A percentile compares a stretch with the other conserved stretches of the same genome.
Conservation (phyloP, 2,329 filamentous ascomycete genomes). For the Clonostachys rosea region DNA sequence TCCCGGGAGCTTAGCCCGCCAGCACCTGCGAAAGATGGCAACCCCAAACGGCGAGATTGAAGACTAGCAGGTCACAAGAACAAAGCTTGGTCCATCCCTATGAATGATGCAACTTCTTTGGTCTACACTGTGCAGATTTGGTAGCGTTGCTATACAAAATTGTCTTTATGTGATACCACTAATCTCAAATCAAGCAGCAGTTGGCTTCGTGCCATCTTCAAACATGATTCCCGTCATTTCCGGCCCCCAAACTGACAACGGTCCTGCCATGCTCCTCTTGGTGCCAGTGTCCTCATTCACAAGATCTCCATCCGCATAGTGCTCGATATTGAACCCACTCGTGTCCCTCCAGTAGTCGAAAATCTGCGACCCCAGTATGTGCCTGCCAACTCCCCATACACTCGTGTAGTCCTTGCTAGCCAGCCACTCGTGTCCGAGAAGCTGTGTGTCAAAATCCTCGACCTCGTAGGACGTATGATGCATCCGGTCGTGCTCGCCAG, state of each 20-base stretch:
- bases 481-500: constrained; percentile 3
- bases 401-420: constrained; percentile 42
- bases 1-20: too few relatives aligned
- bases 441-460: constrained; percentile 56
- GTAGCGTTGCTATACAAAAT: too few relatives aligned
- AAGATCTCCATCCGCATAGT: constrained; percentile 59
- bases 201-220: too few relatives aligned
- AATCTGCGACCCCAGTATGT: constrained; percentile 55
- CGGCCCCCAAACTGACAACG: constrained; percentile 10
- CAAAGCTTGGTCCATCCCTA: too few relatives aligned
- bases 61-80: too few relatives aligned
- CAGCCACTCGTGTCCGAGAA: constrained; percentile 55
- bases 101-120: too few relatives aligned
- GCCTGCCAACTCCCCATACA: constrained; percentile 58
- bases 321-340: constrained; percentile 48
- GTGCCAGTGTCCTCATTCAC: constrained; percentile 45
- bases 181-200: too few relatives aligned
- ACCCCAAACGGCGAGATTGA: too few relatives aligned
- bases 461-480: constrained; percentile 35
- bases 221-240: constrained; percentile 2
- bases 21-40: too few relatives aligned
- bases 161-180: too few relatives aligned
- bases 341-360: constrained; percentile 62
- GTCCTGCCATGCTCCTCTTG: constrained; percentile 2
- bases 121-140: too few relatives aligned